Evolutionary conservation across 306 rosid genomes (phyloP).

Genomic region (Prunus mongolica): DNA sequence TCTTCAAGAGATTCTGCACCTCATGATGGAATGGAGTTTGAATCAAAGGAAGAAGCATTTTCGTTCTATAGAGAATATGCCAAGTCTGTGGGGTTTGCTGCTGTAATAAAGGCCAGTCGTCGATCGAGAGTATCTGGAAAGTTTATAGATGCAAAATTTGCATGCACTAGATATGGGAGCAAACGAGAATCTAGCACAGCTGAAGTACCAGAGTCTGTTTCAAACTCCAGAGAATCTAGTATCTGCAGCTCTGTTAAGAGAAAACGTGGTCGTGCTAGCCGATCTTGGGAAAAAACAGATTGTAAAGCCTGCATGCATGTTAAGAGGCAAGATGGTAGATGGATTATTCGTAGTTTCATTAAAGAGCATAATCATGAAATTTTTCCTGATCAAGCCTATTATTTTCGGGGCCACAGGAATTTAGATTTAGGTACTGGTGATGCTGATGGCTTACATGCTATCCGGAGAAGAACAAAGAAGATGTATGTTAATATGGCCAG

Average conservation of each 20-base stretch:
- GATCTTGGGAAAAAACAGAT: constrained; percentile 38
- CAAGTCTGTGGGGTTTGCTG: constrained; percentile 41
- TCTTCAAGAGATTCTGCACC: constrained; percentile 27
- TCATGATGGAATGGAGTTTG: constrained; percentile 41
- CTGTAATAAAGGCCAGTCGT: constrained; percentile 41
- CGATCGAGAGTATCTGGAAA: constrained; percentile 47
- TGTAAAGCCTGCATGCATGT: constrained; percentile 52
- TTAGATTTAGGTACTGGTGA: constrained; percentile 21
- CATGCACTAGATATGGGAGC: constrained; percentile 43
- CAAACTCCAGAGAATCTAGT: constrained; percentile 15
- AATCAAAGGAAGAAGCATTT: constrained; percentile 46
- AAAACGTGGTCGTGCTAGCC: constrained; percentile 40
- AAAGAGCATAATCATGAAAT: constrained; percentile 54
- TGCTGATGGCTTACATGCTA: constrained; percentile 23
- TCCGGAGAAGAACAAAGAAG: constrained; percentile 35
- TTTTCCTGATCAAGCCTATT: constrained; percentile 35
- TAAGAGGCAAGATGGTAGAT: constrained; percentile 40
- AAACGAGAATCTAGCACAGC: constrained; percentile 24
- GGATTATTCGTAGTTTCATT: constrained; percentile 31
- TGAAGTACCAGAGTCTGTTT: constrained; percentile 21
- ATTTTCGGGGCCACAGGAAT: constrained; percentile 35
- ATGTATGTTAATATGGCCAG: constrained; percentile 25
- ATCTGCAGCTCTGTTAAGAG: constrained; percentile 26
- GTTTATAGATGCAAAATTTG: constrained; percentile 50
- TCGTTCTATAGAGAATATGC: constrained; percentile 46